These are phyloP conservation scores for Mucor circinelloides DNA, from an alignment of 371 early-diverging fungal genomes.

Conservation along the genomic window DNA sequence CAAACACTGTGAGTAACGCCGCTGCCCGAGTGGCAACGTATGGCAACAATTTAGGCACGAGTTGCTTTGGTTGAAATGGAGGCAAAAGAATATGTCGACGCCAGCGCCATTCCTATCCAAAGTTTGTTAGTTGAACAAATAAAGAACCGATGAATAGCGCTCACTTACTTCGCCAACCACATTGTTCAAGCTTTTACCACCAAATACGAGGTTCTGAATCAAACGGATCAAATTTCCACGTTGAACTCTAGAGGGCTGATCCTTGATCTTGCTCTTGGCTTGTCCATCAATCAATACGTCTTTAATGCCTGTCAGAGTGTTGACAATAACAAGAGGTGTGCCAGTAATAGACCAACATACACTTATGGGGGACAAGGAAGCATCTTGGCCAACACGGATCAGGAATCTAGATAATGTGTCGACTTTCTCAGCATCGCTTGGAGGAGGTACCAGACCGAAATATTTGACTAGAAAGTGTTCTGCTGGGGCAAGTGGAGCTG, in stretches of 20 bases:
- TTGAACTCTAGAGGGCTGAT: slow-evolving; percentile 29
- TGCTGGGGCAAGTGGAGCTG: slow-evolving; percentile 30
- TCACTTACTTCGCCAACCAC: slow-evolving; percentile 41
- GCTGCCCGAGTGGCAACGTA: slow-evolving; percentile 35
- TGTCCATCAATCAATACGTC: slow-evolving; percentile 51
- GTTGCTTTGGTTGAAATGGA: slow-evolving; percentile 48
- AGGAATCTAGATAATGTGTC: slow-evolving; percentile 43
- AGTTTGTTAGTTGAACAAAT: neutral
- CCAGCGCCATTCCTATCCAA: slow-evolving; percentile 54
- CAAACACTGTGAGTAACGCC: slow-evolving; percentile 23
- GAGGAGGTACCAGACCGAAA: slow-evolving; percentile 49
- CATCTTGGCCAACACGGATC: slow-evolving; percentile 39
- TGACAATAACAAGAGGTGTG: slow-evolving; percentile 44
- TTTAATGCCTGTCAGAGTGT: slow-evolving; percentile 44
- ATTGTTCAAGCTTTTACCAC: slow-evolving; percentile 49
- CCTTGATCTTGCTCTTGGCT: slow-evolving; percentile 22
- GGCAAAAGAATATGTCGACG: slow-evolving; percentile 50
- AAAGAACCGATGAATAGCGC: neutral
- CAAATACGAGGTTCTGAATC: slow-evolving; percentile 52
- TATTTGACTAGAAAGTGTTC: slow-evolving; percentile 34
- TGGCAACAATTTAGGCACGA: slow-evolving; percentile 46
- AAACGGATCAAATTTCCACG: slow-evolving; percentile 43
- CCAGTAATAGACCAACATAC: slow-evolving; percentile 48
- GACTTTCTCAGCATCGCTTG: slow-evolving; percentile 24
- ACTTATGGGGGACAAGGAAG: slow-evolving; percentile 30